Percentiles rank a stretch among this genome's conserved stretches.
These are phyloP conservation scores for Arctostaphylos glauca DNA, from an alignment of 148 eudicot genomes.

Conservation along the genomic window DNA sequence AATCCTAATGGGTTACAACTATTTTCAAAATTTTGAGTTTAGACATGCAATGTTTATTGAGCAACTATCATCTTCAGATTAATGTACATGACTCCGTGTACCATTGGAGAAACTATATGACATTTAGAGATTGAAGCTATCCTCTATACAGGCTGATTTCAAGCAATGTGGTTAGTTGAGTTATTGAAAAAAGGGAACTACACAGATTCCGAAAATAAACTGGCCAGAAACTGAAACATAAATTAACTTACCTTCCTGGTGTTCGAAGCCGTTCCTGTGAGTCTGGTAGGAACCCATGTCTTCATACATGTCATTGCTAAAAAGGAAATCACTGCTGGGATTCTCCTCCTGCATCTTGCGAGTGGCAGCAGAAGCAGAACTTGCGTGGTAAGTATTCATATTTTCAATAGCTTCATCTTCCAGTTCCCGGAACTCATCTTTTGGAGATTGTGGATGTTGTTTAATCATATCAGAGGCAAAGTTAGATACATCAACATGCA, in stretches of 20 bases:
- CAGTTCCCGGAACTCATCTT: slow-evolving; percentile 38
- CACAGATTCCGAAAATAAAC: neutral
- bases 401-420: slow-evolving; percentile 42
- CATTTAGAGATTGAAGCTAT: neutral
- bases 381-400: slow-evolving; percentile 16
- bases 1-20: neutral
- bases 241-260: slow-evolving; percentile 49
- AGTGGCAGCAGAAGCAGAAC: slow-evolving; percentile 22
- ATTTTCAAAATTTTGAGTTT: neutral
- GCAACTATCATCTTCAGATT: neutral
- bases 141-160: neutral
- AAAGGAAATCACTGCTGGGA: slow-evolving; percentile 47
- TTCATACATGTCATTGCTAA: slow-evolving; percentile 48
- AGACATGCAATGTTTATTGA: neutral
- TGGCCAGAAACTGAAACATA: neutral
- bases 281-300: slow-evolving; percentile 48
- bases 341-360: slow-evolving; percentile 45
- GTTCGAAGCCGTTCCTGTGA: slow-evolving; percentile 31
- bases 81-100: neutral
- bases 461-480: slow-evolving; percentile 29
- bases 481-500: slow-evolving; percentile 36
- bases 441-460: slow-evolving; percentile 31
- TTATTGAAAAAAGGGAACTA: neutral
- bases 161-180: neutral
- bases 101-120: neutral